Evolutionary conservation across 768 basidiomycete species (phyloP).

Genomic region (Peribolospora kevripleyi): DNA sequence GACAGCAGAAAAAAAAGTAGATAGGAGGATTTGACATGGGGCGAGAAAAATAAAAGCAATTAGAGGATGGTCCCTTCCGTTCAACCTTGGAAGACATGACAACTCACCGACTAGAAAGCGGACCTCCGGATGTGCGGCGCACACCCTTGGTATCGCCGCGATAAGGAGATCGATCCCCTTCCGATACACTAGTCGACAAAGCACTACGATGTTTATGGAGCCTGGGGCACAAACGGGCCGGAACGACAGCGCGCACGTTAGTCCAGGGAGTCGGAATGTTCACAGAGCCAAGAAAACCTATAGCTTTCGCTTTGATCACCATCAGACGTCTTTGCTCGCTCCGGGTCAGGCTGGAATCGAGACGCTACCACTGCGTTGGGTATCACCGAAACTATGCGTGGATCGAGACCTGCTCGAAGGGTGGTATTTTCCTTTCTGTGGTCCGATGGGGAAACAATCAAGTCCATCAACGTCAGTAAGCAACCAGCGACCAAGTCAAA

Average conservation of each 20-base stretch:
- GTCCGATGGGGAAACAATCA: not conserved
- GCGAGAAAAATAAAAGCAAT: not conserved
- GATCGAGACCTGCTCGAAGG: slow-evolving; percentile 53
- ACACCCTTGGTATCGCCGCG: slow-evolving; percentile 72
- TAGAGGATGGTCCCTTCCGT: not conserved
- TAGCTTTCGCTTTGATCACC: too few relatives aligned
- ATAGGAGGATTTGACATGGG: not conserved
- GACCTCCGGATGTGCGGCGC: slow-evolving; percentile 58
- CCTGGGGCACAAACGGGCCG: too few relatives aligned
- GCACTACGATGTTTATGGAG: too few relatives aligned
- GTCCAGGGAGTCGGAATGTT: too few relatives aligned
- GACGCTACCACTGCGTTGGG: slow-evolving; percentile 76
- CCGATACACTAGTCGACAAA: slow-evolving; percentile 75
- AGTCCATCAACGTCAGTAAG: not conserved
- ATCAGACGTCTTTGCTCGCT: too few relatives aligned
- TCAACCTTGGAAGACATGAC: not conserved
- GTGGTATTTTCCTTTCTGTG: slow-evolving; percentile 89
- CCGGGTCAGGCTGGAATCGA: slow-evolving; percentile 42
- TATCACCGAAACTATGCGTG: slow-evolving; percentile 58
- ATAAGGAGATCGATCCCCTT: slow-evolving; percentile 93
- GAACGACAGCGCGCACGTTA: too few relatives aligned
- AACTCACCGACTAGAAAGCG: slow-evolving; percentile 57
- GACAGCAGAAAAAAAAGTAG: not conserved
- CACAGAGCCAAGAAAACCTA: too few relatives aligned
- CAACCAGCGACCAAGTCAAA: not conserved